Evolutionary conservation across 352 stramenopile genomes (phyloP).

Genomic region (Phytopythium delawarense): DNA sequence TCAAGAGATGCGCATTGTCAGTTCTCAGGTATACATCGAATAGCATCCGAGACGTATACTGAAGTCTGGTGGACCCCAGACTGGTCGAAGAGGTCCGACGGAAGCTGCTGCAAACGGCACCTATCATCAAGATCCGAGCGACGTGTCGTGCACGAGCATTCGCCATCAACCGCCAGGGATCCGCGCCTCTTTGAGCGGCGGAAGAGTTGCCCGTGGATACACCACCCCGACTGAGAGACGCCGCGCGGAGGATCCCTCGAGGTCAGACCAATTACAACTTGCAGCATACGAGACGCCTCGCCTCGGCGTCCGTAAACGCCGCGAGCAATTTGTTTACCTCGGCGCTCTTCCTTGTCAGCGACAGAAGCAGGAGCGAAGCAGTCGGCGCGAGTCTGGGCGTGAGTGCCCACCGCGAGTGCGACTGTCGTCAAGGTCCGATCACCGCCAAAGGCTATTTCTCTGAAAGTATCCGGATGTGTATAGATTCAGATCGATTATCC

Average conservation of each 20-base stretch:
- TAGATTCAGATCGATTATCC: background rate
- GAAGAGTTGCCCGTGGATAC: background rate
- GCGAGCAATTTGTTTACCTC: background rate
- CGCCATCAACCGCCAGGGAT: background rate
- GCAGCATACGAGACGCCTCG: background rate
- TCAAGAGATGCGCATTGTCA: background rate
- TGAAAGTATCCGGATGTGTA: conserved; percentile 1
- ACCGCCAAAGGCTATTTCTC: background rate
- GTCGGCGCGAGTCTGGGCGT: background rate
- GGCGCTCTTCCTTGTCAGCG: background rate
- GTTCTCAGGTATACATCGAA: conserved; percentile 1
- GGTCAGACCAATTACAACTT: too few species aligned
- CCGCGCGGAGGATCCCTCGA: background rate
- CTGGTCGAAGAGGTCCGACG: background rate
- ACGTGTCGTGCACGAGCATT: background rate
- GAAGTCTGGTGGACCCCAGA: background rate
- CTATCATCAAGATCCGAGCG: background rate
- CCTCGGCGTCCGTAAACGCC: background rate
- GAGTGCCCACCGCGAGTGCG: background rate
- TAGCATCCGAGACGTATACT: background rate
- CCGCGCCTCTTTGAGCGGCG: background rate
- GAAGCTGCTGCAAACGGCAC: too few species aligned
- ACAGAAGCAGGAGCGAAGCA: background rate
- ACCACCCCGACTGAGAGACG: background rate
- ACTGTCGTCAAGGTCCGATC: background rate